Evolutionary conservation across 257 asterid genomes (phyloP).

Genomic region (Eustoma russellianum): DNA sequence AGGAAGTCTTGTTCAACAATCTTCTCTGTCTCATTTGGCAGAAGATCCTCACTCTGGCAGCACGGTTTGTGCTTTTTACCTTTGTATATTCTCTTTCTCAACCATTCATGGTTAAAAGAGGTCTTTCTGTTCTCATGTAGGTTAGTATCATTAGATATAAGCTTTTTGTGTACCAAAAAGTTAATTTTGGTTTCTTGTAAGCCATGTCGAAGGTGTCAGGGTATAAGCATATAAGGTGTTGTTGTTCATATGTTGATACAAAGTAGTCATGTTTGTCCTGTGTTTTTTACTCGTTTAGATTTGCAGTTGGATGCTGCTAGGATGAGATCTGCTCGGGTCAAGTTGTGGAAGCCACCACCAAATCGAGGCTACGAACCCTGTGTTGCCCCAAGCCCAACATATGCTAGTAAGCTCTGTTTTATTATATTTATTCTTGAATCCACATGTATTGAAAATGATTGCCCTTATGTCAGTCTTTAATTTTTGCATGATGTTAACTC

Average conservation of each 20-base stretch:
- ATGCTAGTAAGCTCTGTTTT: conserved; percentile 42
- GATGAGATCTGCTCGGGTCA: conserved; percentile 27
- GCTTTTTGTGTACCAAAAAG: not conserved
- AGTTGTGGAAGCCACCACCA: conserved; percentile 78
- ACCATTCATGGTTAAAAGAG: too few species aligned
- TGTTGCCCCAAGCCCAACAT: conserved; percentile 48
- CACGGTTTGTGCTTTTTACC: conserved; percentile 45
- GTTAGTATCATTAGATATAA: not conserved
- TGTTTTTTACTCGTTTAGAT: conserved; percentile 73
- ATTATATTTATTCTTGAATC: conserved; percentile 3
- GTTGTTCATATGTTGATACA: conserved; percentile 14
- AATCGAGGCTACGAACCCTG: conserved; percentile 69
- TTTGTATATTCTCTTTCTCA: not conserved
- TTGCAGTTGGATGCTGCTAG: conserved; percentile 69
- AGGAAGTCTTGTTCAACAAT: conserved; percentile 45
- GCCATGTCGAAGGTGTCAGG: conserved; percentile 11
- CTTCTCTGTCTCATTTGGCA: conserved; percentile 36
- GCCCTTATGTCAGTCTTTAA: not conserved
- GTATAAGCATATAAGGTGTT: conserved; percentile 1
- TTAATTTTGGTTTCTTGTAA: not conserved
- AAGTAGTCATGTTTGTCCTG: conserved; percentile 41
- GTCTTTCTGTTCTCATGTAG: not conserved
- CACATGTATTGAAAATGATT: not conserved
- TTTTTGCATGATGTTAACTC: conserved; percentile 3
- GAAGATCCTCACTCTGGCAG: conserved; percentile 37